Base-by-base conservation (phyloP, 306 rosid genomes). In the Rosa lucieae region DNA sequence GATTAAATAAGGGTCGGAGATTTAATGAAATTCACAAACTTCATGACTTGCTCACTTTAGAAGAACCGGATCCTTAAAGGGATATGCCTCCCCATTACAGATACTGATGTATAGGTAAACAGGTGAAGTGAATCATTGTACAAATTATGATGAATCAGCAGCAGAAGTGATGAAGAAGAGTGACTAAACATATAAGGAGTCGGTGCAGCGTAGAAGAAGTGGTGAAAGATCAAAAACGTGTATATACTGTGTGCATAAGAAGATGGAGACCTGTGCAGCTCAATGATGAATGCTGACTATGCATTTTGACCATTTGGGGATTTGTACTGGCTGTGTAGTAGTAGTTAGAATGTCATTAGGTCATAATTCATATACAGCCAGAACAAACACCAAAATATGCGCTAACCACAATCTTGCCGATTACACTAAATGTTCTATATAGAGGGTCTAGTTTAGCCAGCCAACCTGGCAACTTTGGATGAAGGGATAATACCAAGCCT, bases 321-420 rank as follows among this genome's bases (percentile, higher is more conserved):
- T 35, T 7, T 7, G 46, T 37, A 35, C 21, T 14, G 0, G 15
- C 8, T 39, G 29, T 40, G n/a, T 8, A 5, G 11, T 1, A 21
- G 78, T 59, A 23, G 78, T 43, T 59, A 17, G 44, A 9, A 43
- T 75, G 70, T 75, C 78, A 14, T 42, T 39, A n/a, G 5, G 29
- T 73, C 67, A 8, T 5, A 15, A 46, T 10, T 29, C 46, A 29
- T 5, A 61, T 75, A 5, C 59, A 59, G 7, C 59, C 10, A 29
- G 15, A 10, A 43, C 40, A 43, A 58, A 44, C 1, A 6, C 52
- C 37, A 3, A 61, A 75, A 15, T 75, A 9, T 43, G 29, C 23
- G 15, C 10, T 10, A 5, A 26, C 11, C 29, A 23, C 53, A 73
- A 3, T 7, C 58, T 1, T n/a, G n/a, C 72, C 26, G 53, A 40